These are phyloP conservation scores for grape (Vitis vinifera) DNA, from an alignment of 164 flowering plant species.

Conservation along the genomic window DNA sequence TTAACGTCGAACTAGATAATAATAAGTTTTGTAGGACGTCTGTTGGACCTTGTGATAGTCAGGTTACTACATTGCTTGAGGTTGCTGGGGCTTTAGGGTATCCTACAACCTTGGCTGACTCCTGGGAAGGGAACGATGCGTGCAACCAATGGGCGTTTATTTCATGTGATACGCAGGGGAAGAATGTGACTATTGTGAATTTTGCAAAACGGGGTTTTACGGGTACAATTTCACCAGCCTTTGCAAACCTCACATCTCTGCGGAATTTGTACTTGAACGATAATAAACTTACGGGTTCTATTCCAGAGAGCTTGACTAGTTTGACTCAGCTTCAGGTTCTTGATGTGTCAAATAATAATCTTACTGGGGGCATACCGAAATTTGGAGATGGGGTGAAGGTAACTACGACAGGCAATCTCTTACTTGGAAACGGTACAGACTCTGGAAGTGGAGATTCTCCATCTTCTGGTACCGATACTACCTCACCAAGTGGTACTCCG, in stretches of 20 bases:
- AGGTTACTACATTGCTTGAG: conserved; percentile 33
- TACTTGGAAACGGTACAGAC: not conserved
- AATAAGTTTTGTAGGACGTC: conserved; percentile 6
- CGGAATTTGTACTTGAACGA: conserved; percentile 1
- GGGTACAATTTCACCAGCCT: conserved; percentile 9
- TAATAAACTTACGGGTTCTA: conserved; percentile 6
- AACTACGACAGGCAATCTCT: not conserved
- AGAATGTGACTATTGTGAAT: conserved; percentile 13
- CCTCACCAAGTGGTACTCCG: conserved; percentile 8
- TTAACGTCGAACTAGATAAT: conserved; percentile 1
- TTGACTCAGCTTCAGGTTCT: conserved; percentile 4
- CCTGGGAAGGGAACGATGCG: conserved; percentile 34
- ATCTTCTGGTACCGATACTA: conserved; percentile 2
- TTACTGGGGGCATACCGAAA: conserved; percentile 1
- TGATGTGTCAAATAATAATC: conserved; percentile 13
- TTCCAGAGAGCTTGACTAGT: conserved; percentile 3
- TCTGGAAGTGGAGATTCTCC: conserved; percentile 18
- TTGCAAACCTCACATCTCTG: conserved; percentile 8
- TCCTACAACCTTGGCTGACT: conserved; percentile 21
- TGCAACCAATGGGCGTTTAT: conserved; percentile 22
- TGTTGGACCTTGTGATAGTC: conserved; percentile 40
- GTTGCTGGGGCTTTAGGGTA: conserved; percentile 33
- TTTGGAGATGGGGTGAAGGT: not conserved
- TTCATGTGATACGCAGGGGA: conserved; percentile 26
- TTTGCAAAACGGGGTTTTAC: not conserved